phyloP scores from a whole-genome alignment of 495 filamentous ascomycete genomes.

The Penicillium arizonense region DNA sequence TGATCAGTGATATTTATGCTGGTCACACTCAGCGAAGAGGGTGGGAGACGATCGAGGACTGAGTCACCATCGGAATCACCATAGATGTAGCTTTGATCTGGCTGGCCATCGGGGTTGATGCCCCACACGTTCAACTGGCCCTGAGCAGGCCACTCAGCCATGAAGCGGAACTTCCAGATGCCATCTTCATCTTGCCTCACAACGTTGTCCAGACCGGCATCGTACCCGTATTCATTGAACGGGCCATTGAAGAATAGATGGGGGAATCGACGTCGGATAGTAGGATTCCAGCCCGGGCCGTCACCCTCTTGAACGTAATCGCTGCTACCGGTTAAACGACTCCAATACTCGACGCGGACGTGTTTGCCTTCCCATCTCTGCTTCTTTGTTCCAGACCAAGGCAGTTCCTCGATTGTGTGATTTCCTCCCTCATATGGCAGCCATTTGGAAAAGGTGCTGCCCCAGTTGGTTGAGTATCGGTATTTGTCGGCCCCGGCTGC shows the following conservation, averaged over 20 bases:
- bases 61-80: slow-evolving; percentile 62
- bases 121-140: slow-evolving; percentile 71
- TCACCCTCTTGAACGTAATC: slow-evolving; percentile 65
- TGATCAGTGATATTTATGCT: slow-evolving; percentile 60
- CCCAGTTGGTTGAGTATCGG: slow-evolving; percentile 64
- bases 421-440: slow-evolving; percentile 51
- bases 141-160: slow-evolving; percentile 63
- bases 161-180: slow-evolving; percentile 59
- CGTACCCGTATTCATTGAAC: slow-evolving; percentile 68
- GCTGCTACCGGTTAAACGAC: slow-evolving; percentile 60
- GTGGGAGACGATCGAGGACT: slow-evolving; percentile 63
- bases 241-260: slow-evolving; percentile 65
- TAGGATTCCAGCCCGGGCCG: slow-evolving; percentile 31
- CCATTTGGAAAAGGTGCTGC: slow-evolving; percentile 60
- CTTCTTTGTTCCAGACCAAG: slow-evolving; percentile 60
- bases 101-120: slow-evolving; percentile 62
- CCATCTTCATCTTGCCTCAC: slow-evolving; percentile 54
- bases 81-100: slow-evolving; percentile 56
- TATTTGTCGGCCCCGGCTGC: slow-evolving; percentile 64
- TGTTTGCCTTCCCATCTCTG: slow-evolving; percentile 68
- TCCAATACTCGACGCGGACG: slow-evolving; percentile 68
- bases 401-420: slow-evolving; percentile 38
- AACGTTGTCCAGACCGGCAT: slow-evolving; percentile 57
- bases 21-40: slow-evolving; percentile 53
- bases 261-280: slow-evolving; percentile 52